Evolutionary conservation across 2,329 filamentous ascomycete species (phyloP).

Genomic region (Aspergillus japonicus): DNA sequence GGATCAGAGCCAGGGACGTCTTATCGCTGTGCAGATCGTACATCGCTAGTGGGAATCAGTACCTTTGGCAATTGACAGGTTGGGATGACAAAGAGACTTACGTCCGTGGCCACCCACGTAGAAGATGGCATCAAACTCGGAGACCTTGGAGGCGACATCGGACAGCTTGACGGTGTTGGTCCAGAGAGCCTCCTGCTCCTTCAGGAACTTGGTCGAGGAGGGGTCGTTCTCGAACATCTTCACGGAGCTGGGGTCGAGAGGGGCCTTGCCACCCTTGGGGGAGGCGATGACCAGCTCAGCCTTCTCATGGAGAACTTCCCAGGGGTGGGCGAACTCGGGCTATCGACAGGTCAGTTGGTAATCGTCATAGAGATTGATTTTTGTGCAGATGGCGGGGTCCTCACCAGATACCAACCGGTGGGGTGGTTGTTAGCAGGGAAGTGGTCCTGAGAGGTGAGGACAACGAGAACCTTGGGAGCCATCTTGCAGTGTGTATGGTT

Average conservation of each 20-base stretch:
- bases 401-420: slow-evolving; percentile 70
- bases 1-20: slow-evolving; percentile 46
- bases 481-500: slow-evolving; percentile 15
- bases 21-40: slow-evolving; percentile 49
- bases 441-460: slow-evolving; percentile 63
- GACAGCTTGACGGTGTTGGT: slow-evolving; percentile 61
- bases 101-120: slow-evolving; percentile 60
- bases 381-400: background rate
- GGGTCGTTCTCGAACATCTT: slow-evolving; percentile 56
- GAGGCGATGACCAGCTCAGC: slow-evolving; percentile 59
- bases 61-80: background rate
- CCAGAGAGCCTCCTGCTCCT: slow-evolving; percentile 60
- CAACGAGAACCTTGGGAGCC: slow-evolving; percentile 63
- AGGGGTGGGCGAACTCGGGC: slow-evolving; percentile 64
- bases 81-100: slow-evolving; percentile 31
- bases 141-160: slow-evolving; percentile 55
- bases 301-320: slow-evolving; percentile 56
- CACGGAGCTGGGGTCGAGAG: slow-evolving; percentile 60
- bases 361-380: background rate
- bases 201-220: slow-evolving; percentile 53
- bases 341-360: slow-evolving; percentile 18
- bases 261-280: slow-evolving; percentile 61
- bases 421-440: slow-evolving; percentile 46
- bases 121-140: slow-evolving; percentile 64
- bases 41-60: slow-evolving; percentile 38